These are phyloP conservation scores for Xylaria sp. DNA, from an alignment of 2,329 filamentous ascomycete genomes.

Conservation along the genomic window DNA sequence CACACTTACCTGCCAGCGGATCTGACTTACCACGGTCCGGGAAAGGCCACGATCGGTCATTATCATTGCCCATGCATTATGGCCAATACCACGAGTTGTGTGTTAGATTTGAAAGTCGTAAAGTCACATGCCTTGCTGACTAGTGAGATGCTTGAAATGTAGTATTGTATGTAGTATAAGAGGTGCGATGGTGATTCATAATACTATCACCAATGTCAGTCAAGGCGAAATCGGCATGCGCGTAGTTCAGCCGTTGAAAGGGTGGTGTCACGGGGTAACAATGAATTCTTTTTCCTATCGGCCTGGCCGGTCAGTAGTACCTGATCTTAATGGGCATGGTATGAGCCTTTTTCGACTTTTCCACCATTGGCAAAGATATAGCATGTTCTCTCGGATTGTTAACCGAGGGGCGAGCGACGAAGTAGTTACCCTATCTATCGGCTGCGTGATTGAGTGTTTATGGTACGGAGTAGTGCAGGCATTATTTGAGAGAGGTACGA, in stretches of 20 bases:
- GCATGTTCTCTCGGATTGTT: neutral
- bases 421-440: constrained; percentile 3
- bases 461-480: too few relatives aligned
- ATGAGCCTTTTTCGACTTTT: constrained; percentile 2
- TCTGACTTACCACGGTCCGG: constrained; percentile 17
- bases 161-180: constrained; percentile 5
- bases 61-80: constrained; percentile 30
- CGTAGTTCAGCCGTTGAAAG: constrained; percentile 5
- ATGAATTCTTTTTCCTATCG: constrained; percentile 16
- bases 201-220: constrained; percentile 7
- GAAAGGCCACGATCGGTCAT: constrained; percentile 25
- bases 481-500: neutral
- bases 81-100: constrained; percentile 4
- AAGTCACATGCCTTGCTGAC: constrained; percentile 5
- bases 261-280: constrained; percentile 17
- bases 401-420: constrained; percentile 1
- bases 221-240: constrained; percentile 24
- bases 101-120: neutral
- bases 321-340: constrained; percentile 12
- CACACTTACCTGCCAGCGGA: constrained; percentile 7
- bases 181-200: constrained; percentile 13
- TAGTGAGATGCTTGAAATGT: neutral
- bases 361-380: neutral
- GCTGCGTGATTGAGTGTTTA: constrained; percentile 4
- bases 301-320: constrained; percentile 22